phyloP scores from a whole-genome alignment of 257 asterid species.

The Nicotiana undulata region DNA sequence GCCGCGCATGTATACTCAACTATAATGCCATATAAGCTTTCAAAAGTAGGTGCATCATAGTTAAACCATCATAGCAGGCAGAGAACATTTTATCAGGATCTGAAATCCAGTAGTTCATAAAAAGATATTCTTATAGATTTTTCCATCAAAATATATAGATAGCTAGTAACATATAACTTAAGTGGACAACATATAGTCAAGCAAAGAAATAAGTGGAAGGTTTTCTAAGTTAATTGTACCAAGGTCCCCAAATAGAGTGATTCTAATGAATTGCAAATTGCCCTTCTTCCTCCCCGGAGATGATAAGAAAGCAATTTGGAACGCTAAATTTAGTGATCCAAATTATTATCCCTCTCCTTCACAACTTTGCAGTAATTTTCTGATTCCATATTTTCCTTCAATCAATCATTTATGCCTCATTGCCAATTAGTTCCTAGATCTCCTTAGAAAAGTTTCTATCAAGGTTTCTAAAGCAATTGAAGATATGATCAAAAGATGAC shows the following conservation, averaged over 20 bases:
- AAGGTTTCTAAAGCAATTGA: background rate
- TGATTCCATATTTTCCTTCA: background rate
- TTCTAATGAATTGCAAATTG: background rate
- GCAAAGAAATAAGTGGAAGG: background rate
- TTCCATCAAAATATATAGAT: background rate
- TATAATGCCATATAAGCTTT: background rate
- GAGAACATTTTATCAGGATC: background rate
- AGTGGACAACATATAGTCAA: background rate
- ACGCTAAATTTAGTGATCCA: background rate
- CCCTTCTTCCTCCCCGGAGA: background rate
- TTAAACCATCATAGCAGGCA: background rate
- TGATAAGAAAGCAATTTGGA: background rate
- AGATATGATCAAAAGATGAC: background rate
- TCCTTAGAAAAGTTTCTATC: background rate
- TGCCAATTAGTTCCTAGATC: background rate
- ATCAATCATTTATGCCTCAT: background rate
- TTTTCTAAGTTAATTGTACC: background rate
- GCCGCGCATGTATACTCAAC: background rate
- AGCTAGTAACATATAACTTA: background rate
- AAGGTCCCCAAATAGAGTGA: background rate
- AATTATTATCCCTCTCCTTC: background rate
- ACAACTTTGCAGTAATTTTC: background rate
- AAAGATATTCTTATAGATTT: background rate
- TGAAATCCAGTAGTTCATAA: background rate
- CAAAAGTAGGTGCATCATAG: background rate